Percentiles rank a stretch among this genome's conserved stretches.
Evolutionary conservation across 208 protist species (phyloP).

Genomic region (Crithidia bombi): DNA sequence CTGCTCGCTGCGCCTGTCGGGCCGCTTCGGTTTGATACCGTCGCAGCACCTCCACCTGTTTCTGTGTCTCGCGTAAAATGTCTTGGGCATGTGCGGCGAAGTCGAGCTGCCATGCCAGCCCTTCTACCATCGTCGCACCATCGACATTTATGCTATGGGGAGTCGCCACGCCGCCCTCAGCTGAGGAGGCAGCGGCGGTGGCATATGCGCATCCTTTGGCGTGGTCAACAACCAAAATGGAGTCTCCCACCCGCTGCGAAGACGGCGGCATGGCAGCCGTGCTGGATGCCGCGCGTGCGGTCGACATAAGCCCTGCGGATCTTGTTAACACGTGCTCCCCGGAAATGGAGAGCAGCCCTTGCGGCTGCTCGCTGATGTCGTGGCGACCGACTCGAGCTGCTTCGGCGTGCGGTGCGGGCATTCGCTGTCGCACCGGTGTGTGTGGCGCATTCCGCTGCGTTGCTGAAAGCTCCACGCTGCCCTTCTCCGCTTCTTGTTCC

Average conservation of each 20-base stretch:
- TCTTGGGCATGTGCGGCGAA: slow-evolving; percentile 21
- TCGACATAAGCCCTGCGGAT: slow-evolving; percentile 5
- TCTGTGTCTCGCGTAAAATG: slow-evolving; percentile 22
- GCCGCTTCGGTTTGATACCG: slow-evolving; percentile 3
- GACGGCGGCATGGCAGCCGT: background rate
- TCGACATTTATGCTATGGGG: no score
- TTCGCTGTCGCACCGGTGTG: slow-evolving; percentile 12
- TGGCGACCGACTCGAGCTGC: no score
- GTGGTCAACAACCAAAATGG: background rate
- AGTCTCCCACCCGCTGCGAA: no score
- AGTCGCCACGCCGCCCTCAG: no score
- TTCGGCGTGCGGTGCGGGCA: background rate
- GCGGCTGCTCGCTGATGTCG: no score
- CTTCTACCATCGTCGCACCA: background rate
- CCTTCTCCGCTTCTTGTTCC: background rate
- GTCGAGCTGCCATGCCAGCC: slow-evolving; percentile 19
- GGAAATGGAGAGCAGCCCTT: background rate
- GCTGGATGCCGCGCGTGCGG: background rate
- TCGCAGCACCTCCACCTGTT: slow-evolving; percentile 29
- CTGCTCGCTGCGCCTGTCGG: slow-evolving; percentile 17
- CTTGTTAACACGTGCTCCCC: background rate
- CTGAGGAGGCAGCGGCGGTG: background rate
- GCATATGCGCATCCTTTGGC: background rate
- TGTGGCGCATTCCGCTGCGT: background rate
- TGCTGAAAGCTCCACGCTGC: background rate